Conservation (phyloP, 495 filamentous ascomycete species). For the Schizothecium vesticola region DNA sequence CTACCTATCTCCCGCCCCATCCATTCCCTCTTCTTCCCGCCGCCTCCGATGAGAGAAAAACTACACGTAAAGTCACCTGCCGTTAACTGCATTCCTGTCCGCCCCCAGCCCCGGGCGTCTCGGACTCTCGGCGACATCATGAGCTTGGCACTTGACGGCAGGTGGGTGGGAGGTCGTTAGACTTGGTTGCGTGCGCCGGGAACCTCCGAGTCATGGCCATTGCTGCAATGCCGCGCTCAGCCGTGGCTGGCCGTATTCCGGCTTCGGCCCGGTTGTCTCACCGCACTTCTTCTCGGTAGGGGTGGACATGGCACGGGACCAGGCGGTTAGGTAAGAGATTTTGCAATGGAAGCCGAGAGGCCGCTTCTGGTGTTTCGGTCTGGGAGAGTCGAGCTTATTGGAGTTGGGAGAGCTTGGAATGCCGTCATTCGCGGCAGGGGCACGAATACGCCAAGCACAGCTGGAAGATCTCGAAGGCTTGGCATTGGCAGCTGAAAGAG, state of each 20-base stretch:
- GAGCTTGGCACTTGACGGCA: conserved; percentile 2
- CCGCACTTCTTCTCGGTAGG: background rate
- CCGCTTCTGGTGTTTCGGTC: background rate
- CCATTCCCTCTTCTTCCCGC: background rate
- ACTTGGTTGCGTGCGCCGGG: background rate
- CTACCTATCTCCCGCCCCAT: background rate
- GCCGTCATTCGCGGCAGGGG: background rate
- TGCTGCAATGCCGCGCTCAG: background rate
- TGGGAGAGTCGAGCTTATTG: background rate
- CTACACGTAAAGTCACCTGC: background rate
- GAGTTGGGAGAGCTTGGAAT: background rate
- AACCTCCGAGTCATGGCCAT: background rate
- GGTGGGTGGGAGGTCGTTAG: background rate
- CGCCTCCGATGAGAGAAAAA: background rate
- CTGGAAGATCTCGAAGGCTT: background rate
- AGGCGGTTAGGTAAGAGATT: background rate
- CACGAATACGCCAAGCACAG: background rate
- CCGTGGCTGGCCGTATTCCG: background rate
- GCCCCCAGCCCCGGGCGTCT: background rate
- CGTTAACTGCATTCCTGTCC: conserved; percentile 4
- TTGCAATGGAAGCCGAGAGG: background rate
- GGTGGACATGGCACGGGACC: background rate
- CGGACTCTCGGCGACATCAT: background rate
- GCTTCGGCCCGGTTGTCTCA: background rate
- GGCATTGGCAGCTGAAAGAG: background rate